A percentile compares a stretch with the other conserved stretches of the same genome.
These are phyloP conservation scores for Lipomyces kockii DNA, from an alignment of 805 yeast species.

Conservation along the genomic window DNA sequence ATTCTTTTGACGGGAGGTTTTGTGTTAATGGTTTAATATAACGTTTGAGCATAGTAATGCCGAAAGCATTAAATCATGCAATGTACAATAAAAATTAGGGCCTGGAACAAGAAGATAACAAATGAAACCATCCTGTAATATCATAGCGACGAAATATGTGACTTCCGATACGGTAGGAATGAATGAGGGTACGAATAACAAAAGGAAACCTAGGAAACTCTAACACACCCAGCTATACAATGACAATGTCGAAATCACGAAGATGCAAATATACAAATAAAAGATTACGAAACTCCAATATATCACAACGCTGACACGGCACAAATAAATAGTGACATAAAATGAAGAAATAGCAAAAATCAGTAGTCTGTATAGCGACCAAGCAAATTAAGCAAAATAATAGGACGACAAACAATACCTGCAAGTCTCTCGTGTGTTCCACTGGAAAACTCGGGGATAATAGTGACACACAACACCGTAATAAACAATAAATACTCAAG, in stretches of 20 bases:
- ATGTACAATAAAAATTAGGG: neutral
- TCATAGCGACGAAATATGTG: neutral
- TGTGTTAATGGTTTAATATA: neutral
- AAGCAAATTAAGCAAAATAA: neutral
- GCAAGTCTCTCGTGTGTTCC: neutral
- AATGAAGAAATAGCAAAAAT: slow-evolving; percentile 1
- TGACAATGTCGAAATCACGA: neutral
- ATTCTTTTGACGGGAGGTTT: neutral
- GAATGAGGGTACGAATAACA: neutral
- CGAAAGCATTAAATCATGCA: neutral
- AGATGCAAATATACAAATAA: neutral
- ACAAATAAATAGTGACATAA: neutral
- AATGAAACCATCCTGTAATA: neutral
- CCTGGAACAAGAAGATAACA: neutral
- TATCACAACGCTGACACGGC: neutral
- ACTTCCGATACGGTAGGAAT: neutral
- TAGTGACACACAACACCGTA: neutral
- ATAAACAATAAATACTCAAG: too few species aligned
- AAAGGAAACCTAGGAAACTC: neutral
- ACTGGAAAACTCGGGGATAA: neutral
- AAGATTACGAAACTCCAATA: neutral
- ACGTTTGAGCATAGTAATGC: neutral
- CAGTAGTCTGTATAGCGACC: neutral
- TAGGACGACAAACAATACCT: neutral
- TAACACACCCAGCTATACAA: neutral